Base-by-base conservation (phyloP, 768 basidiomycete species). In the Psilocybe subaeruginosa region DNA sequence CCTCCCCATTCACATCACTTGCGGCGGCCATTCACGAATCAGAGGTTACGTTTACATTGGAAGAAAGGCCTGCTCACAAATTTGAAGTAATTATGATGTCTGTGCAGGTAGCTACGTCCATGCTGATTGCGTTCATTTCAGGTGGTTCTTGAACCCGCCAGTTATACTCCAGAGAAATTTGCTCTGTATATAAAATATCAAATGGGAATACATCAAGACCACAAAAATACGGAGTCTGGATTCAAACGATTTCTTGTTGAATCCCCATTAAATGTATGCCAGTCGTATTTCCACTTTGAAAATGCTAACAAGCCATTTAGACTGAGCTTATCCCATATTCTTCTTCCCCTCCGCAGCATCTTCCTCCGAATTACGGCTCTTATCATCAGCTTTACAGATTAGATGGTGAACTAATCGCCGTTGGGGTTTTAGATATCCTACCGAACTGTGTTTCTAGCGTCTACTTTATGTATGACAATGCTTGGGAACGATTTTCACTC, bases 381-480 rank as follows among this genome's bases (percentile, higher is more conserved):
- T 93, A 94, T 73, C 97, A 99, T 69, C 94, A 95, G 66, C 76
- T 94, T 47, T 97, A 97, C 70, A 82, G 85, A 62, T 72, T 98
- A 27, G 91, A 98, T 67, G 92, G 87, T 3, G 73, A 87, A 69
- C 80, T 98, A 9, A 83, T 97, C 54, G 97, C 93, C 0, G 79
- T 99, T 70, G 89, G 86, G 4, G 92, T 99, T 30, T 78, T 99
- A 57, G 97, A 99, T 72, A 89, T 99, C 57, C 79, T 99, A 29
- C 96, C 95, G 0, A 73, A 74, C 35, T 95, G 96, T 63, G 89
- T 98, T 3, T 93, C 90, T 3, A 87, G 82, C 52, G 84, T 84
- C 14, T 99, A 98, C 74, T 96, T 98, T 75, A 88, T 96, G 76
- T 98, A 96, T 74, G 86, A 93, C 63, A 79, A 81, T 37, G 76